Conservation (phyloP, 192 early-diverging fungal genomes). For the Polychytrium aggregatum region DNA sequence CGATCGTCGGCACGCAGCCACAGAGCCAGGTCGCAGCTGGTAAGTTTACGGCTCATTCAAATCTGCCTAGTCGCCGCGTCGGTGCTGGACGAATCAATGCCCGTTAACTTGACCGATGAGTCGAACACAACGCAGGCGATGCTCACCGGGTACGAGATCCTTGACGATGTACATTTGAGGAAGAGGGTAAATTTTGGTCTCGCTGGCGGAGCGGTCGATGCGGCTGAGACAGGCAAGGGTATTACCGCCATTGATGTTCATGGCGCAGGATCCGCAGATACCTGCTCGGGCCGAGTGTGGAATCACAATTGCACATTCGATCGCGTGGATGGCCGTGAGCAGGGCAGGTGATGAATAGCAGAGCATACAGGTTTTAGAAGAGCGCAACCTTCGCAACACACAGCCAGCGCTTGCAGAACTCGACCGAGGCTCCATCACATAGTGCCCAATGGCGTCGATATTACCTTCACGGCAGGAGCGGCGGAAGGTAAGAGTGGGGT, state of each 20-base stretch:
- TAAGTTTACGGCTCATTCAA: no score
- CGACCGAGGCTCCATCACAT: neutral
- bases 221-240: slow-evolving; percentile 87
- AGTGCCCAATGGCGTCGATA: neutral
- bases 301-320: no score
- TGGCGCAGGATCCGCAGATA: slow-evolving; percentile 94
- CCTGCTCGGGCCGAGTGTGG: no score
- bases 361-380: no score
- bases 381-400: no score
- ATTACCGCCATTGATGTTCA: slow-evolving; percentile 96
- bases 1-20: neutral
- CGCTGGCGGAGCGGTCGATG: slow-evolving; percentile 60
- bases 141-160: slow-evolving; percentile 74
- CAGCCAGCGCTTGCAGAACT: no score
- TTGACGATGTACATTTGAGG: slow-evolving; percentile 97
- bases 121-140: no score
- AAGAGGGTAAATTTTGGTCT: slow-evolving; percentile 85
- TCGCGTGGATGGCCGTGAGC: neutral
- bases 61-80: no score
- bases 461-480: slow-evolving; percentile 87
- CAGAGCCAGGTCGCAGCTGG: no score
- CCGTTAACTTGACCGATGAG: neutral
- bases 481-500: slow-evolving; percentile 89
- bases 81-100: neutral
- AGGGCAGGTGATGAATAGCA: neutral